These are phyloP conservation scores for Coniophora puteana DNA, from an alignment of 1,284 basidiomycete genomes.

Conservation along the genomic window DNA sequence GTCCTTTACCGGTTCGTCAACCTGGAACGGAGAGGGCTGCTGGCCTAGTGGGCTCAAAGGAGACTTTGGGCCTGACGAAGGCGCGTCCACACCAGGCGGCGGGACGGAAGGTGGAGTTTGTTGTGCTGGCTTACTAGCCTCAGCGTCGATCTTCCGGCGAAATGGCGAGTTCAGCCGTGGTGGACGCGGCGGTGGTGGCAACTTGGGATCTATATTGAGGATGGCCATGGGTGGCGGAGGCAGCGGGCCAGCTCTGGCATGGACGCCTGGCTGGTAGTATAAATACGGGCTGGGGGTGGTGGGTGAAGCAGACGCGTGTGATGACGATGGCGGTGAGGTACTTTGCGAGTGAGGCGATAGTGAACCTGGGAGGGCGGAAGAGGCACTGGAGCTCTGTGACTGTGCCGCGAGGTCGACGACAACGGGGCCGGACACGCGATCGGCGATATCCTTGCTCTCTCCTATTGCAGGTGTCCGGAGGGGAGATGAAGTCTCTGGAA, in stretches of 20 bases:
- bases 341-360: slow-evolving; percentile 20
- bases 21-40: slow-evolving; percentile 1
- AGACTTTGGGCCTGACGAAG: slow-evolving; percentile 9
- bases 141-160: slow-evolving; percentile 40
- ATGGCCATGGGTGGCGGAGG: slow-evolving; percentile 61
- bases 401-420: slow-evolving; percentile 48
- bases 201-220: slow-evolving; percentile 40
- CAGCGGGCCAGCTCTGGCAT: slow-evolving; percentile 68
- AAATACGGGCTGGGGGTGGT: slow-evolving; percentile 39
- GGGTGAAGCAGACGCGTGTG: slow-evolving; percentile 23
- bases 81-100: slow-evolving; percentile 34
- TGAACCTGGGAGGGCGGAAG: slow-evolving; percentile 21
- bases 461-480: slow-evolving; percentile 54
- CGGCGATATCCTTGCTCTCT: slow-evolving; percentile 49
- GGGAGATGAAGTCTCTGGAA: slow-evolving; percentile 15
- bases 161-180: slow-evolving; percentile 58
- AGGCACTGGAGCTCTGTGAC: too few relatives aligned
- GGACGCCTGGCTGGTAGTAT: slow-evolving; percentile 62
- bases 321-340: slow-evolving; percentile 22
- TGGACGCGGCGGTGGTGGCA: slow-evolving; percentile 60
- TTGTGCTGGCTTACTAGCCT: slow-evolving; percentile 51
- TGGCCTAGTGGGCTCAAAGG: slow-evolving; percentile 4
- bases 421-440: slow-evolving; percentile 57
- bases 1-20: not conserved
- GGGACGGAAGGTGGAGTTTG: slow-evolving; percentile 54